phyloP scores from a whole-genome alignment of 176 grass and related monocot species.

The Phoenix roebelenii region DNA sequence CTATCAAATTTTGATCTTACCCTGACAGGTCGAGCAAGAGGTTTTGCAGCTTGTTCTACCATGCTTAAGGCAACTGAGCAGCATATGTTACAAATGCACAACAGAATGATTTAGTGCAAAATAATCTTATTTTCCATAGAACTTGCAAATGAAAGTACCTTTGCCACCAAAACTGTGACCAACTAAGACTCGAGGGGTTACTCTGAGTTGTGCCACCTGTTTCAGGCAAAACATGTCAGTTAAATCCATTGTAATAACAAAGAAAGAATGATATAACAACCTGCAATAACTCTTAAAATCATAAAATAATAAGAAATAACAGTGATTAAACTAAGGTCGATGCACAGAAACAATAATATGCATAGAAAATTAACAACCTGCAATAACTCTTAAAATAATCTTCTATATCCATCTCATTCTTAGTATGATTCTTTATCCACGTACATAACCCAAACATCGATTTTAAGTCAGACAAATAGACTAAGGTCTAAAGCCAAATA shows the following conservation, averaged over 20 bases:
- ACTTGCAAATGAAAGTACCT: constrained; percentile 36
- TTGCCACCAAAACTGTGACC: constrained; percentile 99
- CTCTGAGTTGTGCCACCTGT: constrained; percentile 74
- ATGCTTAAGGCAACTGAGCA: constrained; percentile 89
- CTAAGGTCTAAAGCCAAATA: too few species aligned
- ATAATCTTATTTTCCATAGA: too few species aligned
- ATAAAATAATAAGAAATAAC: constrained; percentile 4
- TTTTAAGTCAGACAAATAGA: too few species aligned
- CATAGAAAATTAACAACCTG: too few species aligned
- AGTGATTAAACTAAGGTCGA: not conserved
- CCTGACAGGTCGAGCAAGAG: constrained; percentile 80
- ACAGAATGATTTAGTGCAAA: too few species aligned
- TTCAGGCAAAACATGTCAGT: constrained; percentile 2
- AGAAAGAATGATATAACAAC: too few species aligned
- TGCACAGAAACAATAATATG: too few species aligned
- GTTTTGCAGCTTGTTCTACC: constrained; percentile 98
- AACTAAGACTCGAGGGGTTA: constrained; percentile 83
- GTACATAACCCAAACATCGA: too few species aligned
- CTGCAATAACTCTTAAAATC: not conserved
- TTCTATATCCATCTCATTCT: too few species aligned
- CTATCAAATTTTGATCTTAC: constrained; percentile 31
- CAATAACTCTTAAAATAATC: too few species aligned
- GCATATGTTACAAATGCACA: not conserved
- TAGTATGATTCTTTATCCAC: too few species aligned
- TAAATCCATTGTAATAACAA: too few species aligned